Conservation (phyloP, 73 alveolate genomes). For the Paramecium sexaurelia region DNA sequence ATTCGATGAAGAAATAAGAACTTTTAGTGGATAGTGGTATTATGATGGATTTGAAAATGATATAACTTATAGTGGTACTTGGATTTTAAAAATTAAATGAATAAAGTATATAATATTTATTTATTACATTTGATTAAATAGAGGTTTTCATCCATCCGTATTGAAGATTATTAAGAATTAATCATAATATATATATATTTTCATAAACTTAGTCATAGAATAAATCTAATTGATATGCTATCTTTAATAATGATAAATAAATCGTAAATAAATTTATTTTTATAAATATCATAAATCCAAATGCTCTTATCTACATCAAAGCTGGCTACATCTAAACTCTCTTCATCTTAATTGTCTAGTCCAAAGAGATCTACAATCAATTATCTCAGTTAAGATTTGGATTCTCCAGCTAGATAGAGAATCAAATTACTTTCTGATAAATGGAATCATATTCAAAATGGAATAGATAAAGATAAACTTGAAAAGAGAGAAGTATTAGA, state of each 20-base stretch:
- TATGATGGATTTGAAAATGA: background rate
- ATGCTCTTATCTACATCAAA: slow-evolving; percentile 44
- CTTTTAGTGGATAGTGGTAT: background rate
- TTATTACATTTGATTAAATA: too few relatives aligned
- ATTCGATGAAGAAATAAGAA: background rate
- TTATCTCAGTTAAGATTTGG: slow-evolving; percentile 44
- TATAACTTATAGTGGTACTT: background rate
- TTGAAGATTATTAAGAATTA: too few relatives aligned
- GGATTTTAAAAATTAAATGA: background rate
- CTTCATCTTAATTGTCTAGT: slow-evolving; percentile 4
- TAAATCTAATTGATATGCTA: background rate
- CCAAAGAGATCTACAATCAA: slow-evolving; percentile 51
- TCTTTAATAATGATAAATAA: background rate
- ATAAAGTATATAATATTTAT: background rate
- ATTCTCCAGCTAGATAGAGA: slow-evolving; percentile 16
- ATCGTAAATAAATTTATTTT: slow-evolving; percentile 40
- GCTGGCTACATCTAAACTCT: background rate
- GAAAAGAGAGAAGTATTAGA: slow-evolving; percentile 39
- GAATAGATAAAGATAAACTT: slow-evolving; percentile 40
- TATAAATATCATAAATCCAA: background rate
- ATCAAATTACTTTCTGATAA: slow-evolving; percentile 41
- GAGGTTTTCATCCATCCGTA: too few relatives aligned
- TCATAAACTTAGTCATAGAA: background rate
- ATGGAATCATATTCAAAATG: slow-evolving; percentile 50
- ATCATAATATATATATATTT: background rate